Percentiles rank a stretch among this genome's conserved stretches.
These are phyloP conservation scores for Suillus fuscotomentosus DNA, from an alignment of 768 basidiomycete species.

Conservation along the genomic window DNA sequence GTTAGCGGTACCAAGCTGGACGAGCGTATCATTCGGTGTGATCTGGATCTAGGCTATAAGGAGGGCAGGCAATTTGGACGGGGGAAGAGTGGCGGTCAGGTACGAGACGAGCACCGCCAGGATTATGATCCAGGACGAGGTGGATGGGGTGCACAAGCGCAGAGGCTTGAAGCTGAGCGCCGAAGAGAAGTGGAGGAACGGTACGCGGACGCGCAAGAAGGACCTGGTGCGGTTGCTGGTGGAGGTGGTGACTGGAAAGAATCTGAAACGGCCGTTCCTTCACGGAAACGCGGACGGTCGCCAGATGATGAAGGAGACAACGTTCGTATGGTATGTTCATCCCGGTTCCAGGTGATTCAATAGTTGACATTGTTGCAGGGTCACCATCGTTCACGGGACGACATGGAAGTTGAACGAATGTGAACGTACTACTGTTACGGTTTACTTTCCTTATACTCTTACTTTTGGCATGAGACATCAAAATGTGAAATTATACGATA, in stretches of 20 bases:
- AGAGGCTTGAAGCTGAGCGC: conserved; percentile 69
- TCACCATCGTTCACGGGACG: conserved; percentile 62
- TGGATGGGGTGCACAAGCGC: conserved; percentile 89
- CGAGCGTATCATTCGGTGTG: conserved; percentile 97
- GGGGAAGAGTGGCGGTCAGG: conserved; percentile 96
- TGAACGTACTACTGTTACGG: conserved; percentile 34
- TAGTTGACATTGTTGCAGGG: conserved; percentile 36
- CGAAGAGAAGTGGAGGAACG: conserved; percentile 83
- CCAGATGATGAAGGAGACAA: conserved; percentile 75
- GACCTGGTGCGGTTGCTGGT: conserved; percentile 75
- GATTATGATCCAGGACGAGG: conserved; percentile 98
- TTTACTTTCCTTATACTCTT: conserved; percentile 17
- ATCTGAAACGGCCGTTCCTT: conserved; percentile 41
- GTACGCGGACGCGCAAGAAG: conserved; percentile 78
- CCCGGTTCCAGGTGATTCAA: conserved; percentile 1
- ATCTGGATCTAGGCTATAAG: conserved; percentile 93
- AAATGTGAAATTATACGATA: conserved; percentile 14
- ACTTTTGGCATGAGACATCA: conserved; percentile 4
- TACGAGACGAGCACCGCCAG: conserved; percentile 93
- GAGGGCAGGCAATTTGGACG: conserved; percentile 97
- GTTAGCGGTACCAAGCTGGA: conserved; percentile 98
- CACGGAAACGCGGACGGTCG: conserved; percentile 70
- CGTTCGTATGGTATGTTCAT: conserved; percentile 49
- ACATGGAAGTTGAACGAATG: conserved; percentile 70
- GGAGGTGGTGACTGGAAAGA: conserved; percentile 90